These are phyloP conservation scores for Lophiotrema nucula DNA, from an alignment of 495 filamentous ascomycete genomes.

Conservation along the genomic window DNA sequence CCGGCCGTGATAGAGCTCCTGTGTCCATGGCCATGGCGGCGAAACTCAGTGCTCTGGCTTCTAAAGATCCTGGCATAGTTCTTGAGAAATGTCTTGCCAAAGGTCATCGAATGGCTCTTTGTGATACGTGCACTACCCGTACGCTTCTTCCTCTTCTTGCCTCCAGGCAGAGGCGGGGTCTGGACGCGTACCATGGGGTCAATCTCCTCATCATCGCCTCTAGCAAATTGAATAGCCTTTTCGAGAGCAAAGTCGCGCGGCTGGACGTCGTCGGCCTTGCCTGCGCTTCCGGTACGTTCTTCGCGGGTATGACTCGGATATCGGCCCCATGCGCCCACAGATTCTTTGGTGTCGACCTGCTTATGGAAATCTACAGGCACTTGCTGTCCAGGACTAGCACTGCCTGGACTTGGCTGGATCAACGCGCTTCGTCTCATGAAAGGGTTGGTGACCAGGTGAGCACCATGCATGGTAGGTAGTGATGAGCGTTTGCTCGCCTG, in stretches of 20 bases:
- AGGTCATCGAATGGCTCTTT: constrained; percentile 32
- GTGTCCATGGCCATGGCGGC: constrained; percentile 30
- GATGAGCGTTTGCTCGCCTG: background rate
- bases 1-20: constrained; percentile 26
- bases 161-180: background rate
- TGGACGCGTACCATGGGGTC: constrained; percentile 1
- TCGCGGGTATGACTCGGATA: constrained; percentile 33
- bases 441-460: background rate
- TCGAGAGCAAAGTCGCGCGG: constrained; percentile 36
- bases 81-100: constrained; percentile 31
- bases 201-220: constrained; percentile 7
- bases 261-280: constrained; percentile 18
- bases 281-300: constrained; percentile 22
- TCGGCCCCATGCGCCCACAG: constrained; percentile 29
- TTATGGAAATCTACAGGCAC: background rate
- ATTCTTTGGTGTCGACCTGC: constrained; percentile 1
- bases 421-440: constrained; percentile 3
- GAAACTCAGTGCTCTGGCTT: constrained; percentile 33
- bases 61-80: constrained; percentile 32
- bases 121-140: constrained; percentile 5
- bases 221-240: constrained; percentile 15
- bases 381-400: background rate
- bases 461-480: background rate
- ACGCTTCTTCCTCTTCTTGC: constrained; percentile 22
- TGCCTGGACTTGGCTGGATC: background rate